phyloP scores from a whole-genome alignment of 1,139 yeast species.

The Kodamaea derodonti region DNA sequence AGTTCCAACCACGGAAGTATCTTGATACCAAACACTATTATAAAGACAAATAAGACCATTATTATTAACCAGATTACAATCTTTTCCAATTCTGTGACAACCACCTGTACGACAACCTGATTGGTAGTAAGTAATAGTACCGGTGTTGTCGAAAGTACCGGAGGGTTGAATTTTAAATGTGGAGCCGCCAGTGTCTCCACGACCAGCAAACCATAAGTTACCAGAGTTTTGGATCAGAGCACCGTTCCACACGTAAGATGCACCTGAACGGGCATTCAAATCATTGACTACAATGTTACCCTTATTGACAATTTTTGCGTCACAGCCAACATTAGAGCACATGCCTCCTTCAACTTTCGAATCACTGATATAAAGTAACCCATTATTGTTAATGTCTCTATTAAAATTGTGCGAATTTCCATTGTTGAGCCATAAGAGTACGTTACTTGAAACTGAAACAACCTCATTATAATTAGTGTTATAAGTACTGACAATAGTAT shows the following conservation, averaged over 20 bases:
- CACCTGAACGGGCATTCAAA: background rate
- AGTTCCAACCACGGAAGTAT: background rate
- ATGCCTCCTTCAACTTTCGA: background rate
- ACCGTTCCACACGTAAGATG: background rate
- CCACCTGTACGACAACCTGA: background rate
- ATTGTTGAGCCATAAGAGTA: background rate
- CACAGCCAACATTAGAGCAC: background rate
- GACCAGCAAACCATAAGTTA: background rate
- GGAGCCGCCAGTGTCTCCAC: background rate
- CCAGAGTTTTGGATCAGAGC: background rate
- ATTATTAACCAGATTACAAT: background rate
- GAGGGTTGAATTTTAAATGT: background rate
- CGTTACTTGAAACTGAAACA: background rate
- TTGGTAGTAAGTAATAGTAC: background rate
- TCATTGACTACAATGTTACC: background rate
- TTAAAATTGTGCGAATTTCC: background rate
- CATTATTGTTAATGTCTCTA: background rate
- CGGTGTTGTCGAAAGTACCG: background rate
- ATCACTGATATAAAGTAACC: background rate
- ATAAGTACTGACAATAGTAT: background rate
- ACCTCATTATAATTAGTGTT: background rate
- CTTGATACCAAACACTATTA: background rate
- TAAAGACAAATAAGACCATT: background rate
- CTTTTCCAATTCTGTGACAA: background rate
- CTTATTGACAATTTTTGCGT: background rate